Base-by-base conservation (phyloP, 805 yeast species). In the Jamesozyma jinghongensis region DNA sequence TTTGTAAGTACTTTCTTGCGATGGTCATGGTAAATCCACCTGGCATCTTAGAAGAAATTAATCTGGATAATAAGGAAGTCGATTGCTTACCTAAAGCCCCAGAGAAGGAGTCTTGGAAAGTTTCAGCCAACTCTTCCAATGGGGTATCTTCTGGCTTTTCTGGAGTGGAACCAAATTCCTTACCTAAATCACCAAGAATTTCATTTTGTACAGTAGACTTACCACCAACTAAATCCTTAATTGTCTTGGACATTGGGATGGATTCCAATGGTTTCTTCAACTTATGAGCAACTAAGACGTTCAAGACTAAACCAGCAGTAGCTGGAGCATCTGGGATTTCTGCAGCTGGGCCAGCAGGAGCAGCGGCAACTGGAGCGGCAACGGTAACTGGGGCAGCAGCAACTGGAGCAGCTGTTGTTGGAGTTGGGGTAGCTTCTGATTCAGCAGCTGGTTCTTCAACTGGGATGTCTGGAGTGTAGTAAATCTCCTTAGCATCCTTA, bases 101-200 rank as follows among this genome's bases (percentile, higher is more conserved):
- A 50, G 69, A 61, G 71, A 86, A 92, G 20, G 88, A 70, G 50
- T 86, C 95, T 70, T 90, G 96, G 77, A 92, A 85, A 56, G 77
- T 80, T 60, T 86, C 97, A 37, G 97, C 97, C 63, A 92, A 78
- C 67, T 92, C 99, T 59, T 78, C 84, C 54, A 92, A 74, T 47
- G 98, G 98, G 33, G 95, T 84, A 61, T 92, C 99, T 69, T 92
- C 99, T 47, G 99, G 97, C 68, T 92, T 92, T 68, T 92, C 99
- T 33, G 99, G 99, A 37, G 97, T 88, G 34, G 92, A 68, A 56
- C 97, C 97, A 59, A 92, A 92, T 69, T 92, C 99, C 68, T 92
- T 92, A 61, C 97, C 97, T 57, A 92, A 74, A 60, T 92, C 99
- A 73, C 99, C 99, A 54, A 92, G 76, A 53, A 92, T 92, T 73